Evolutionary conservation across 441 rosid genomes (phyloP).

Genomic region (Arabidopsis lyrata): DNA sequence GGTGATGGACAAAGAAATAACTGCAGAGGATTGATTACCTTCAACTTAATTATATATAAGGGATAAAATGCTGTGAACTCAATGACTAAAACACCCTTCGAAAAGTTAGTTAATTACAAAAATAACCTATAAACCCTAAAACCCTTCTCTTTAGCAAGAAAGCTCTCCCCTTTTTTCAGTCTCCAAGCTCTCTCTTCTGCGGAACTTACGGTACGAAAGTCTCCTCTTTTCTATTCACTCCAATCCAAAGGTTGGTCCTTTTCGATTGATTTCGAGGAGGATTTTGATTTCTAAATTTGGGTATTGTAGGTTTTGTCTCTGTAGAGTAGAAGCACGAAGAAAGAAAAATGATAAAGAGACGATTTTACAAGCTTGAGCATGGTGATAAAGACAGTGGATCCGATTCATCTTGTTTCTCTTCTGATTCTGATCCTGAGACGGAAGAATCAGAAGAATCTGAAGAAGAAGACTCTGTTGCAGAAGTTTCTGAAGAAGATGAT

Average conservation of each 20-base stretch:
- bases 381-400: slow-evolving; percentile 71
- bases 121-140: slow-evolving; percentile 39
- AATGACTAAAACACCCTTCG: slow-evolving; percentile 21
- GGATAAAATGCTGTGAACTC: not conserved
- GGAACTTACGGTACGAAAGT: slow-evolving; percentile 30
- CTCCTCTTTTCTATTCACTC: not conserved
- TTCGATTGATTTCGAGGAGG: not conserved
- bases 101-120: not conserved
- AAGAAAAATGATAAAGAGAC: slow-evolving; percentile 78
- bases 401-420: slow-evolving; percentile 75
- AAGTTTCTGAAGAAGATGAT: slow-evolving; percentile 47
- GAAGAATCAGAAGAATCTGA: slow-evolving; percentile 56
- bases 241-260: slow-evolving; percentile 13
- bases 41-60: not conserved
- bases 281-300: not conserved
- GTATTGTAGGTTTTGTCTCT: not conserved
- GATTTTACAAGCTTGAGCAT: slow-evolving; percentile 74
- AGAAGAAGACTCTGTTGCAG: slow-evolving; percentile 46
- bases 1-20: slow-evolving; percentile 1
- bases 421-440: slow-evolving; percentile 64
- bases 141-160: not conserved
- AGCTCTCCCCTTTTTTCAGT: not conserved
- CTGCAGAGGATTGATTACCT: not conserved
- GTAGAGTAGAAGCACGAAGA: not conserved
- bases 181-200: slow-evolving; percentile 29